Conservation (phyloP, 176 grass and related monocot species). For the Bromus sterilis region DNA sequence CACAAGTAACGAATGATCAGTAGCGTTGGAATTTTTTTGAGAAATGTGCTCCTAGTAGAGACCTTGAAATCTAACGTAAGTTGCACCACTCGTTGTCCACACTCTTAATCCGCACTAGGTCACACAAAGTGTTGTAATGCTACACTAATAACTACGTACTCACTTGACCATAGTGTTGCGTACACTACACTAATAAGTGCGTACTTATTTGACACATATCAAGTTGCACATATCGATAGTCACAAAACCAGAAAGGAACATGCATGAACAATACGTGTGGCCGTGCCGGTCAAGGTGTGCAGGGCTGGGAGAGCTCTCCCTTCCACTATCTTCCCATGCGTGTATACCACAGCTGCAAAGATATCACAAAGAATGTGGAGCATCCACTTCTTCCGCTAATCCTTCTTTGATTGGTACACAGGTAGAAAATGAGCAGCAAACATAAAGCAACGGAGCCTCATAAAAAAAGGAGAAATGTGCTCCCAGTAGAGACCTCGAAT, state of each 20-base stretch:
- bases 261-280: background rate
- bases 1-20: background rate
- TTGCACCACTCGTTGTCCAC: background rate
- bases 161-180: background rate
- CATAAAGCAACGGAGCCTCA: background rate
- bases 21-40: no score
- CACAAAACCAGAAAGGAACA: background rate
- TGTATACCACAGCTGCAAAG: background rate
- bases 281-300: background rate
- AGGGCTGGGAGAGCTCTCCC: background rate
- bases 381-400: background rate
- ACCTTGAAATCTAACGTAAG: background rate
- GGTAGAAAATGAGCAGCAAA: background rate
- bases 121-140: background rate
- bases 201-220: background rate
- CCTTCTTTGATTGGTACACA: background rate
- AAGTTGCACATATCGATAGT: background rate
- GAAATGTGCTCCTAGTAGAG: background rate
- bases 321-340: background rate
- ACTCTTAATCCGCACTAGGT: background rate
- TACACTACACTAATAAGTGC: background rate
- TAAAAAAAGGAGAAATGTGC: background rate
- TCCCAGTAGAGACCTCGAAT: background rate
- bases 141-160: background rate
- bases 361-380: background rate